Conservation (phyloP, 176 grass and related monocot species). For the Hyparrhenia diplandra region DNA sequence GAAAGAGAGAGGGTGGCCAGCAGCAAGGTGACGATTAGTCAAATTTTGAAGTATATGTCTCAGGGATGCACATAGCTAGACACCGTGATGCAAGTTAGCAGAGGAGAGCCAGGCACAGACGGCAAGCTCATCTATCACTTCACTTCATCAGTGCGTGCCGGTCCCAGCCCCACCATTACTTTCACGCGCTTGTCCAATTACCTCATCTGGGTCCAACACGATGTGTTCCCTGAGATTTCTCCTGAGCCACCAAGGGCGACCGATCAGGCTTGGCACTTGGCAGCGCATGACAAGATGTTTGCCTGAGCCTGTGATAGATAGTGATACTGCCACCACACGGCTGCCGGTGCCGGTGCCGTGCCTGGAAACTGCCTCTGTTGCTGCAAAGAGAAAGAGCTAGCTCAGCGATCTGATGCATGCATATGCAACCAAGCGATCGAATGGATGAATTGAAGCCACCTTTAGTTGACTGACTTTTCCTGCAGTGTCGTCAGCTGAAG, state of each 20-base stretch:
- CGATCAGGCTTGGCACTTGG: neutral
- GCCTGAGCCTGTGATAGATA: neutral
- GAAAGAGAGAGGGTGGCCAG: too few relatives aligned
- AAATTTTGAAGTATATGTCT: too few relatives aligned
- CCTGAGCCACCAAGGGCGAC: neutral
- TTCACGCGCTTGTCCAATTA: neutral
- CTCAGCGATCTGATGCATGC: too few relatives aligned
- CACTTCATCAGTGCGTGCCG: neutral
- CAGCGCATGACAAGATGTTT: neutral
- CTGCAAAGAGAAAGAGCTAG: neutral
- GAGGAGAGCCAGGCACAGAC: neutral
- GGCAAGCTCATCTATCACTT: neutral
- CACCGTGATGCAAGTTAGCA: neutral
- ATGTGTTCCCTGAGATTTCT: conserved; percentile 20
- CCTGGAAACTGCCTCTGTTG: too few relatives aligned
- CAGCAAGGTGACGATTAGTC: too few relatives aligned
- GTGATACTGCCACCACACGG: too few relatives aligned
- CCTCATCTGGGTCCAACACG: conserved; percentile 26
- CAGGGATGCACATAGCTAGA: too few relatives aligned
- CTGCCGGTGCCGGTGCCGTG: too few relatives aligned
- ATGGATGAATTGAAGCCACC: too few relatives aligned
- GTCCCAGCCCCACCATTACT: neutral
- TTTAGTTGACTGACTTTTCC: neutral
- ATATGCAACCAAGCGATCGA: too few relatives aligned
- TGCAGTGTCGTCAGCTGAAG: neutral